Base-by-base conservation (phyloP, 2,329 filamentous ascomycete genomes). In the Penicillium sp. region DNA sequence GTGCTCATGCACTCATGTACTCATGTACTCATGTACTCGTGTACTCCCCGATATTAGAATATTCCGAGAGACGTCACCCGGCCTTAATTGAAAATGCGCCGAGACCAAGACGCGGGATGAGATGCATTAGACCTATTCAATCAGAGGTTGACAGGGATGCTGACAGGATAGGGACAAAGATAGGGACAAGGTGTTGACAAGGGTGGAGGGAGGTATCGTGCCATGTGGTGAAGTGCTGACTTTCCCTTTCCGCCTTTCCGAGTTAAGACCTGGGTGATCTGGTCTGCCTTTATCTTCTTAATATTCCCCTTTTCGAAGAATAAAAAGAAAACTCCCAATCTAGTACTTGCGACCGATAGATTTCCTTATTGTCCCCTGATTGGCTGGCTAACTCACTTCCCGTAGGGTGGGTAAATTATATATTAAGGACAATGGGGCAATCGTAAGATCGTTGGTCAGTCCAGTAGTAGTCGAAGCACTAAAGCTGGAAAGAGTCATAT, bases 101-200 rank as follows among this genome's bases (percentile, higher is more conserved):
- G 37, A 50, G 48, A 34, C 43, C 16, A 50, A 31, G 50, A 53
- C 37, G 20, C 42, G 34, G 37, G 37, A 53, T 48, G 37, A 35
- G 37, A 26, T 53, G 51, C 43, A 39, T 34, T 10, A 32, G 22
- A 14, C 50, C 44, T 24, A 39, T 24, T 53, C 20, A 52, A 46
- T 52, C 32, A 52, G n/a, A 45, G 16, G 18, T 16, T 24, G 34
- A 26, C 35, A 16, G 22, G 22, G 14, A 37, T 37, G 9, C 9
- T 18, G 35, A 37, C 35, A 37, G 35, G 32, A 34, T 34, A 34
- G 14, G 13, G 4, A 32, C 29, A 31, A 14, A 11, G 31, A 37
- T 26, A 26, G 7, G 24, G 8, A 29, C 26, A 29, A 29, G 26
- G 26, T 37, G 2, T 5, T 10, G 35, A 18, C n/a, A 18, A 16